Conservation (phyloP, 805 yeast genomes). For the Kuraishia borneana region DNA sequence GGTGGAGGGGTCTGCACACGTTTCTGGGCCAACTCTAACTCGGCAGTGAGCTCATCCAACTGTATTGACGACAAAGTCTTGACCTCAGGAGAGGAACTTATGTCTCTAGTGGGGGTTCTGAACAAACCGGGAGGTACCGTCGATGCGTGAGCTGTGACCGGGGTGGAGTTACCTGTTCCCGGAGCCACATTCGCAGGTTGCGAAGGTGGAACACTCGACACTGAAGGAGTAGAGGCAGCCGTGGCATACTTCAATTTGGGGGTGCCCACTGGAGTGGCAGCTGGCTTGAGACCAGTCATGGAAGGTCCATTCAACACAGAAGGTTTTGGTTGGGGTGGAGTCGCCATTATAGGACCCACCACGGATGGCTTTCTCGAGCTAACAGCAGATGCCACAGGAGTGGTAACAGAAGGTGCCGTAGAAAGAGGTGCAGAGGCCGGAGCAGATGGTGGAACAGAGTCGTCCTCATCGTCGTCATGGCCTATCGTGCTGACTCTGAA, state of each 20-base stretch:
- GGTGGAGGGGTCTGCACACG: slow-evolving; percentile 43
- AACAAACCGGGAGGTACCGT: slow-evolving; percentile 6
- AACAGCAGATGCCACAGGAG: slow-evolving; percentile 5
- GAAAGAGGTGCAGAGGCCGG: slow-evolving; percentile 2
- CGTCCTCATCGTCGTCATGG: slow-evolving; percentile 9
- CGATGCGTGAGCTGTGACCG: slow-evolving; percentile 8
- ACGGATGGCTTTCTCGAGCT: slow-evolving; percentile 1
- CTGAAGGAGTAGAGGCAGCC: slow-evolving; percentile 13
- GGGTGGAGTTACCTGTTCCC: too few relatives aligned
- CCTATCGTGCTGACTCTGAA: slow-evolving; percentile 13
- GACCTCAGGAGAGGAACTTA: neutral
- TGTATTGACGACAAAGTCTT: neutral
- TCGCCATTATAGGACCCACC: neutral
- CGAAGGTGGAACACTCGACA: slow-evolving; percentile 6
- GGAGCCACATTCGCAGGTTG: slow-evolving; percentile 10
- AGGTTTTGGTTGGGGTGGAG: slow-evolving; percentile 4
- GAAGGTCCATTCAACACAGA: slow-evolving; percentile 4
- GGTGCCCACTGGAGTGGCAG: slow-evolving; percentile 19
- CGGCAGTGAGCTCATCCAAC: slow-evolving; percentile 10
- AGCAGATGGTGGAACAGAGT: slow-evolving; percentile 1
- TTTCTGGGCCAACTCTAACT: slow-evolving; percentile 21
- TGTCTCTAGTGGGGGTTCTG: neutral
- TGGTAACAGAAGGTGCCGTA: neutral
- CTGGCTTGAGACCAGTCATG: slow-evolving; percentile 9
- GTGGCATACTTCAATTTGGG: slow-evolving; percentile 27